phyloP scores from a whole-genome alignment of 2,329 filamentous ascomycete genomes.

The Venturia asperata region DNA sequence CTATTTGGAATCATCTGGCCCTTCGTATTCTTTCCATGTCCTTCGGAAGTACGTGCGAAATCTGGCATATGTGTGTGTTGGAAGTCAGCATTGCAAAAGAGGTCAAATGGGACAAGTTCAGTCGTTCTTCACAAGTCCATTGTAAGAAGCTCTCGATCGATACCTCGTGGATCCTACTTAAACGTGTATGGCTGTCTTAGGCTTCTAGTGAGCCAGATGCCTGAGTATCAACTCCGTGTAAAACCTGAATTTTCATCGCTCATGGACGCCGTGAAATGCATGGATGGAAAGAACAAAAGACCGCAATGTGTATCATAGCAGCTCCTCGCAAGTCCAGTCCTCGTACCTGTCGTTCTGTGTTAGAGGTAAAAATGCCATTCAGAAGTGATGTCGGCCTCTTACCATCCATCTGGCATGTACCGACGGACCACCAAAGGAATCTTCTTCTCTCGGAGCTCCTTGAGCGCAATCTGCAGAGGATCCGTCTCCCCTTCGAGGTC shows the following conservation, averaged over 20 bases:
- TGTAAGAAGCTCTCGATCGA: background rate
- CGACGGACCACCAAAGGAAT: slow-evolving; percentile 90
- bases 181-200: background rate
- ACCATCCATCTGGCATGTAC: slow-evolving; percentile 96
- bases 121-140: background rate
- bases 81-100: background rate
- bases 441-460: slow-evolving; percentile 97
- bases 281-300: slow-evolving; percentile 26
- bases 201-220: background rate
- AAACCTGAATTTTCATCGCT: slow-evolving; percentile 10
- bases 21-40: no score
- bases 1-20: no score
- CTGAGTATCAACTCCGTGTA: slow-evolving; percentile 6
- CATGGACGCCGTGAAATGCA: slow-evolving; percentile 13
- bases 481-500: slow-evolving; percentile 97
- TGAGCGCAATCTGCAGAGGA: slow-evolving; percentile 93
- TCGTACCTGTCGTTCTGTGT: slow-evolving; percentile 63
- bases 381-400: slow-evolving; percentile 37
- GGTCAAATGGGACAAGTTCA: background rate
- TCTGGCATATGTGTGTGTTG: background rate
- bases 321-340: slow-evolving; percentile 97
- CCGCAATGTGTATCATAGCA: slow-evolving; percentile 43
- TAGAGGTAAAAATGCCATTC: slow-evolving; percentile 7
- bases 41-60: no score
- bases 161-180: background rate